A percentile compares a stretch with the other conserved stretches of the same genome.
Evolutionary conservation across 2,329 filamentous ascomycete species (phyloP).

Genomic region (Penicillium sclerotigenum): DNA sequence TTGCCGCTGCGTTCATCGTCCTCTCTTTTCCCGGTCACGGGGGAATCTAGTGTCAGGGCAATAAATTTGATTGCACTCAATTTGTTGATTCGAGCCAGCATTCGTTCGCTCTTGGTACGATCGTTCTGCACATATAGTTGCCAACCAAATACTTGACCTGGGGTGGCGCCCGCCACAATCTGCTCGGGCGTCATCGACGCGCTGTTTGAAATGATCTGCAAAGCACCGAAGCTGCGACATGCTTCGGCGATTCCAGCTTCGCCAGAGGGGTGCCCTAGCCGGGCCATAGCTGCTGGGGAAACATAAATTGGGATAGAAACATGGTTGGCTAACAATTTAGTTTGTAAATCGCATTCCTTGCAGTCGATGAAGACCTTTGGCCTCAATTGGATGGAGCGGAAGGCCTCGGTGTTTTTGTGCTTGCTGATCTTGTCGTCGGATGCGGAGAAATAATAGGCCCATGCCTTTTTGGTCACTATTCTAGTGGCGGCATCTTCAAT

Average conservation of each 20-base stretch:
- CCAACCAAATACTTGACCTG: slow-evolving; percentile 80
- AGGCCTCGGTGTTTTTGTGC: slow-evolving; percentile 12
- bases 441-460: slow-evolving; percentile 91
- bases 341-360: slow-evolving; percentile 68
- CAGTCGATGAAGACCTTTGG: slow-evolving; percentile 85
- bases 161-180: slow-evolving; percentile 62
- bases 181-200: slow-evolving; percentile 86
- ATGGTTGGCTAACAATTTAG: slow-evolving; percentile 65
- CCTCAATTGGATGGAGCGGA: slow-evolving; percentile 67
- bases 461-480: slow-evolving; percentile 74
- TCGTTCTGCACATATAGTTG: slow-evolving; percentile 91
- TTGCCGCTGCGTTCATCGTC: slow-evolving; percentile 63
- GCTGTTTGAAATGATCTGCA: slow-evolving; percentile 84
- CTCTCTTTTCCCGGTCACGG: slow-evolving; percentile 84
- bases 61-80: slow-evolving; percentile 72
- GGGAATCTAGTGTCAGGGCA: slow-evolving; percentile 81
- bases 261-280: slow-evolving; percentile 75
- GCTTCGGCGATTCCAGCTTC: slow-evolving; percentile 80
- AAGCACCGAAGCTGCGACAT: slow-evolving; percentile 66
- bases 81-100: slow-evolving; percentile 69
- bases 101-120: slow-evolving; percentile 71
- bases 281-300: slow-evolving; percentile 81
- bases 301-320: slow-evolving; percentile 76
- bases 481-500: slow-evolving; percentile 75
- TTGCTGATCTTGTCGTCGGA: slow-evolving; percentile 67